phyloP scores from a whole-genome alignment of 2,329 filamentous ascomycete genomes.

The Calonectria naviculata region DNA sequence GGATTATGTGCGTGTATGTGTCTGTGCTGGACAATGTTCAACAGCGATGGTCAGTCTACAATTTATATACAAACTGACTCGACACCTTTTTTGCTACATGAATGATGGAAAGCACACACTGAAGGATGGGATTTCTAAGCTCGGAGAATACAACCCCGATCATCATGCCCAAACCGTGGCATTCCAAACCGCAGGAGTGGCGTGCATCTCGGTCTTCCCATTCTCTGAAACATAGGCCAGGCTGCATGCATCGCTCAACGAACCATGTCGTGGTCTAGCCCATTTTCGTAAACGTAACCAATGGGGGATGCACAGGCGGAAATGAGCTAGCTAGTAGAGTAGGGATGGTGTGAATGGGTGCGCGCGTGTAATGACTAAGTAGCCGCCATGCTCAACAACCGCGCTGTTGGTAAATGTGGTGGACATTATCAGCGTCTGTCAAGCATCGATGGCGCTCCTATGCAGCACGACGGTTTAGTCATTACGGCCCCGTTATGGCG shows the following conservation, averaged over 20 bases:
- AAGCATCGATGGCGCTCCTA: no score
- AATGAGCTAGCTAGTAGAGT: not conserved
- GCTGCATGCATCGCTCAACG: not conserved
- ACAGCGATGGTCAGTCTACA: no score
- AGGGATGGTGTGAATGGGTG: not conserved
- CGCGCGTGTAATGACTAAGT: slow-evolving; percentile 28
- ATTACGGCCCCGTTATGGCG: not conserved
- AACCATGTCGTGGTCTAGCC: not conserved
- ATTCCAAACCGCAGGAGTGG: not conserved
- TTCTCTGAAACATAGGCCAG: not conserved
- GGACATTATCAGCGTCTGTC: not conserved
- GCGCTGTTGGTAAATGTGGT: not conserved
- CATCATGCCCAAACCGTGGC: not conserved
- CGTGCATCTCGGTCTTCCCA: not conserved
- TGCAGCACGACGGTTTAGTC: not conserved
- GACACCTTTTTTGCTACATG: not conserved
- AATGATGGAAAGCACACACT: no score
- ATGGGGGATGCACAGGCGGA: not conserved
- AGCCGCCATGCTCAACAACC: not conserved
- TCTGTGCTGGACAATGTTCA: not conserved
- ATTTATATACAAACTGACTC: not conserved
- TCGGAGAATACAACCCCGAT: not conserved
- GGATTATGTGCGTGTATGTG: not conserved
- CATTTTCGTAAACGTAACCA: not conserved
- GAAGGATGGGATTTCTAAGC: not conserved